phyloP scores from a whole-genome alignment of 108 stramenopile species.

The Nitzschia sp. region DNA sequence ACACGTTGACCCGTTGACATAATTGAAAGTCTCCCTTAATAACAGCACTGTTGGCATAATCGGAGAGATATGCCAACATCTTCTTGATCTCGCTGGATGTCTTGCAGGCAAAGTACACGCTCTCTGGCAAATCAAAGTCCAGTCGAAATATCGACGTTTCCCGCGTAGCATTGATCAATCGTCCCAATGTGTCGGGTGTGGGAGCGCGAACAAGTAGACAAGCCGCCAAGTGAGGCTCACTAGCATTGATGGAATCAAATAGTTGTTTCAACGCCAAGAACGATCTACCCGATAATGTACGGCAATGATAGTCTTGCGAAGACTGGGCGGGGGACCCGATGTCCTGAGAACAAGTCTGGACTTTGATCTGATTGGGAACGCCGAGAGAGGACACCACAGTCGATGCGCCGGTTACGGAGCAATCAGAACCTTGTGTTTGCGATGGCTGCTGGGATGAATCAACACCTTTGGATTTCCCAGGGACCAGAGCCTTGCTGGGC shows the following conservation, averaged over 20 bases:
- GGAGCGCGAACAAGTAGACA: constrained; percentile 22
- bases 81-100: constrained; percentile 17
- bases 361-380: neutral
- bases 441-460: neutral
- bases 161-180: constrained; percentile 27
- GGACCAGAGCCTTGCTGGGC: neutral
- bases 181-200: constrained; percentile 32
- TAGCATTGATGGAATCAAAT: constrained; percentile 23
- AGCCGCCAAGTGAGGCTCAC: constrained; percentile 3
- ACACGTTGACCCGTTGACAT: too few relatives aligned
- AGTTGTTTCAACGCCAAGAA: constrained; percentile 25
- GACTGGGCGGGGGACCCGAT: neutral
- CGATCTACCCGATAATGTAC: constrained; percentile 17
- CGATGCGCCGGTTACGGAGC: neutral
- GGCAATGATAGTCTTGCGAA: neutral
- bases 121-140: constrained; percentile 7
- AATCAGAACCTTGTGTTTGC: neutral
- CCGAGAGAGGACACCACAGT: neutral
- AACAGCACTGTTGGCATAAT: constrained; percentile 23
- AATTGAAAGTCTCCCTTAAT: constrained; percentile 17
- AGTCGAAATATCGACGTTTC: neutral
- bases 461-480: neutral
- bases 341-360: neutral
- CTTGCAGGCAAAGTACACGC: constrained; percentile 9
- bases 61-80: constrained; percentile 20